A percentile compares a stretch with the other conserved stretches of the same genome.
These are phyloP conservation scores for Bruguiera sexangula DNA, from an alignment of 345 rosid species.

Conservation along the genomic window DNA sequence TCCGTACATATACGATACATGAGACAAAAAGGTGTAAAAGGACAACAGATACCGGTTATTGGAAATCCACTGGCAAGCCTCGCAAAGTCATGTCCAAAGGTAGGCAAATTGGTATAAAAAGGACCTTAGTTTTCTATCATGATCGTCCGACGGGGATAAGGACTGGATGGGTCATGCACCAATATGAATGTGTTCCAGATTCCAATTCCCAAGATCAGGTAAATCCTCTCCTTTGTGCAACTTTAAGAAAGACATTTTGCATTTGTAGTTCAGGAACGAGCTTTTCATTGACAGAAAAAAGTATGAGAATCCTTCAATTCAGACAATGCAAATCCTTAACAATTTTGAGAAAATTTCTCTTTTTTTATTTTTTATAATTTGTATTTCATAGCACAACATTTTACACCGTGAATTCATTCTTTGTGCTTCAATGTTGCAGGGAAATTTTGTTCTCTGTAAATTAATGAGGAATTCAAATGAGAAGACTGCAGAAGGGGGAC, in stretches of 20 bases:
- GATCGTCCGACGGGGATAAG: constrained; percentile 8
- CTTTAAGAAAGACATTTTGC: too few species aligned
- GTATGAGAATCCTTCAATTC: too few species aligned
- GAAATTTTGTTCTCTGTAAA: constrained; percentile 28
- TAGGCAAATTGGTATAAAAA: constrained; percentile 38
- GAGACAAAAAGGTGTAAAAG: constrained; percentile 13
- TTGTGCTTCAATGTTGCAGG: constrained; percentile 18
- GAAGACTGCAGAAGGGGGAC: not conserved
- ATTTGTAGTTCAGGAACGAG: too few species aligned
- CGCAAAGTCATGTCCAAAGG: constrained; percentile 12
- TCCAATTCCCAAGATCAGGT: constrained; percentile 15
- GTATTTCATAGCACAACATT: not conserved
- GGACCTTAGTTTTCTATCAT: constrained; percentile 36
- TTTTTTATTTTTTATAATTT: not conserved
- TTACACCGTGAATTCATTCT: not conserved
- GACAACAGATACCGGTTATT: constrained; percentile 36
- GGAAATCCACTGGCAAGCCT: constrained; percentile 48
- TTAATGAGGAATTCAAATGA: constrained; percentile 21
- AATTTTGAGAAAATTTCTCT: not conserved
- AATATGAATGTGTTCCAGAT: constrained; percentile 27
- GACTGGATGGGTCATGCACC: constrained; percentile 35
- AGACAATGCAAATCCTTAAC: too few species aligned
- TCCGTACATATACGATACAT: too few species aligned
- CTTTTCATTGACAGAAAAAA: too few species aligned
- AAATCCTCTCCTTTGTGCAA: not conserved